A percentile compares a stretch with the other conserved stretches of the same genome.
phyloP scores from a whole-genome alignment of 1,139 yeast genomes.

The Pneumocystis sp. region DNA sequence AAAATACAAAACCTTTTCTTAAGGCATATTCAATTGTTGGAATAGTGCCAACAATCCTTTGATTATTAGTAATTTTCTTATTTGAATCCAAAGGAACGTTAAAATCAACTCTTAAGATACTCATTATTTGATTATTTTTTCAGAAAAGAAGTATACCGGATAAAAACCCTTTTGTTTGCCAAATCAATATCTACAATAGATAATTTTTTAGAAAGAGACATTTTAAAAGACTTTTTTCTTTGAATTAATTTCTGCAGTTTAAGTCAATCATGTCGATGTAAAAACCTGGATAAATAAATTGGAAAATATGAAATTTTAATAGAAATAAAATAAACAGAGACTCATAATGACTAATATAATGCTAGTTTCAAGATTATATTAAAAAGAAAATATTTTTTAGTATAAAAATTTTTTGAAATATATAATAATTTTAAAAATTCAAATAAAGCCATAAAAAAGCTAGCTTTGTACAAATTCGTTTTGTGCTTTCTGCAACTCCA shows the following conservation, averaged over 20 bases:
- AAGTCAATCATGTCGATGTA: neutral
- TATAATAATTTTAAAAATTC: neutral
- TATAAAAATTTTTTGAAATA: neutral
- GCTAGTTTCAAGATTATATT: no score
- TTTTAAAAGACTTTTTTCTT: constrained; percentile 19
- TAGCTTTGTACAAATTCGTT: neutral
- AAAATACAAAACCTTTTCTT: constrained; percentile 35
- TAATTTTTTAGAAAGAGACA: constrained; percentile 86
- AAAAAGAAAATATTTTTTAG: neutral
- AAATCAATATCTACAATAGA: constrained; percentile 81
- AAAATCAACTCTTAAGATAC: constrained; percentile 35
- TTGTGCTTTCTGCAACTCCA: neutral
- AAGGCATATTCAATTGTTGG: constrained; percentile 91
- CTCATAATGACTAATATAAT: no score
- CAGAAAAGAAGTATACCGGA: constrained; percentile 38
- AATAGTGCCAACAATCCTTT: constrained; percentile 93
- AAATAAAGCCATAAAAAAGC: neutral
- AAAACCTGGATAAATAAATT: no score
- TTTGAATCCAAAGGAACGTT: constrained; percentile 88
- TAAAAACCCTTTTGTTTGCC: constrained; percentile 79
- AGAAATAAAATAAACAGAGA: no score
- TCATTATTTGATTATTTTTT: neutral
- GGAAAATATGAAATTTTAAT: neutral
- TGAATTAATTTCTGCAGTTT: neutral
- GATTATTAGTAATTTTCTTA: constrained; percentile 90